Percentiles rank a stretch among this genome's conserved stretches.
Evolutionary conservation across 257 asterid species (phyloP).

Genomic region (Euphrasia confusa): DNA sequence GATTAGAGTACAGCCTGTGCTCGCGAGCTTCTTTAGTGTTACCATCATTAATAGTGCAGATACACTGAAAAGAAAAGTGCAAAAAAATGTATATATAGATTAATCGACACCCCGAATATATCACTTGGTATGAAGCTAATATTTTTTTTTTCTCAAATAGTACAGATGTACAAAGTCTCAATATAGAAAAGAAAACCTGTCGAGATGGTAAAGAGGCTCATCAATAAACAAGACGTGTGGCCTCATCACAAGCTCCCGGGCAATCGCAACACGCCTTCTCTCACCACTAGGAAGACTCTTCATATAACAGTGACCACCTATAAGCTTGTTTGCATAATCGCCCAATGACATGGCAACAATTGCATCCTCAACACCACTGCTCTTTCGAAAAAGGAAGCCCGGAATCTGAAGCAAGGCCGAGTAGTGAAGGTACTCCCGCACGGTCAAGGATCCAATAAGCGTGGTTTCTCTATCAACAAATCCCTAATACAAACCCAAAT

Average conservation of each 20-base stretch:
- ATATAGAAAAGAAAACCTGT: constrained; percentile 47
- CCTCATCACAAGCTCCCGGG: constrained; percentile 96
- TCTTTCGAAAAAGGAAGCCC: constrained; percentile 67
- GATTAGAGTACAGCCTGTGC: constrained; percentile 92
- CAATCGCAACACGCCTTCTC: constrained; percentile 89
- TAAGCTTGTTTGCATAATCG: constrained; percentile 85
- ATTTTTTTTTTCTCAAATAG: neutral
- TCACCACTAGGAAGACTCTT: constrained; percentile 94
- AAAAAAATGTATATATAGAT: neutral
- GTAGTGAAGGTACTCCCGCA: constrained; percentile 98
- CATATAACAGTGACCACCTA: constrained; percentile 91
- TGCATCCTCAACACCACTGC: constrained; percentile 86
- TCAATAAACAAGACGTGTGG: constrained; percentile 87
- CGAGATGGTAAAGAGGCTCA: constrained; percentile 97
- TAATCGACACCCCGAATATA: too few species aligned
- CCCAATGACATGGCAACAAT: constrained; percentile 89
- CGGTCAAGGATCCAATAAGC: constrained; percentile 90
- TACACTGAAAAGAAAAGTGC: constrained; percentile 49
- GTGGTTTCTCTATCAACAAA: constrained; percentile 85
- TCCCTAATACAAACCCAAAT: constrained; percentile 51
- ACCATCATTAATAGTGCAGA: constrained; percentile 99
- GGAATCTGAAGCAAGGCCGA: constrained; percentile 97
- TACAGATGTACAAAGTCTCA: neutral
- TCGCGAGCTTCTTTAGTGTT: constrained; percentile 92
- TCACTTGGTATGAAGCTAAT: too few species aligned